These are phyloP conservation scores for Tylopilus cervinicoccineus DNA, from an alignment of 768 basidiomycete species.

Conservation along the genomic window DNA sequence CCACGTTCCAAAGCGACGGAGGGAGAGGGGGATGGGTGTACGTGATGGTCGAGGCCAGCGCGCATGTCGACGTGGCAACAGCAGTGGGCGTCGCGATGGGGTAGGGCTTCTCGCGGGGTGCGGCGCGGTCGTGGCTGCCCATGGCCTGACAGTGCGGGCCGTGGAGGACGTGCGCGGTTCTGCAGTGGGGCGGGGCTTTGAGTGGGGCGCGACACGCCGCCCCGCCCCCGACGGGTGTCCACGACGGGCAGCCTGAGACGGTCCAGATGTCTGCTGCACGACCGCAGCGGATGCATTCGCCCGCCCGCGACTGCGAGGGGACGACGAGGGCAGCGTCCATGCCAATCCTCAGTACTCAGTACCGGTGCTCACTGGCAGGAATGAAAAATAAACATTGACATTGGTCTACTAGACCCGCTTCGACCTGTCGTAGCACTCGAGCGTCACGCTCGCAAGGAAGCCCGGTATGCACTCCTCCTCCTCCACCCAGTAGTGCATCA, in stretches of 20 bases:
- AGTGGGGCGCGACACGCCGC: constrained; percentile 11
- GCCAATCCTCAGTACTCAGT: too few species aligned
- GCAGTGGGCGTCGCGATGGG: background rate
- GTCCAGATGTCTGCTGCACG: background rate
- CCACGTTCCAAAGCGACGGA: too few species aligned
- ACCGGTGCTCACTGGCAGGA: too few species aligned
- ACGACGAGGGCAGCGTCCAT: too few species aligned
- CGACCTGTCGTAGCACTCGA: constrained; percentile 82
- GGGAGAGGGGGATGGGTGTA: background rate
- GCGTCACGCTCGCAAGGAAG: constrained; percentile 82
- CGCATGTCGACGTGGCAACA: background rate
- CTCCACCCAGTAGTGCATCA: constrained; percentile 85
- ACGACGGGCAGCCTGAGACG: background rate
- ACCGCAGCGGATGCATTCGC: too few species aligned
- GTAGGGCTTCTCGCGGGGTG: background rate
- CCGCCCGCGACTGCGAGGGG: too few species aligned
- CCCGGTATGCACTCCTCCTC: constrained; percentile 84
- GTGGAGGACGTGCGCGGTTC: background rate
- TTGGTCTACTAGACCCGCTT: too few species aligned
- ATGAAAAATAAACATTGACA: background rate
- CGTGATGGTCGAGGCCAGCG: background rate
- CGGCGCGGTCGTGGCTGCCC: too few species aligned
- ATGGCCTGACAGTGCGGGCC: constrained; percentile 14
- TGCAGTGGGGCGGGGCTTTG: background rate
- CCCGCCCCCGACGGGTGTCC: too few species aligned